Conservation (phyloP, 345 rosid species). For the Xanthoceras sorbifolium region DNA sequence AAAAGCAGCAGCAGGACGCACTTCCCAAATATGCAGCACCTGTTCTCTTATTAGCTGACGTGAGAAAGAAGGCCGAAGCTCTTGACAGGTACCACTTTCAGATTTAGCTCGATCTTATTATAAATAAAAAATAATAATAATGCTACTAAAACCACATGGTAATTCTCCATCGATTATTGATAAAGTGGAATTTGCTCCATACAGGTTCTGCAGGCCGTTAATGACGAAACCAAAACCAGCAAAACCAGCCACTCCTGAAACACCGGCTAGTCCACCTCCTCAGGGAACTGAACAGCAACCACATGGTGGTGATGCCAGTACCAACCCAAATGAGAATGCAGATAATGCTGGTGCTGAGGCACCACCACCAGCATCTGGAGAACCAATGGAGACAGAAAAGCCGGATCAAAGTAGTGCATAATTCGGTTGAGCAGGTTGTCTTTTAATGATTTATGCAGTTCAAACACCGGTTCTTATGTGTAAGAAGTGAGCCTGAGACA, state of each 20-base stretch:
- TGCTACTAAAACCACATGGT: neutral
- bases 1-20: slow-evolving; percentile 72
- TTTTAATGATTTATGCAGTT: slow-evolving; percentile 10
- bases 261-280: slow-evolving; percentile 51
- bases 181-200: neutral
- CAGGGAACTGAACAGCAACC: slow-evolving; percentile 50
- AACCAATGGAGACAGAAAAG: slow-evolving; percentile 81
- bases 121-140: neutral
- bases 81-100: slow-evolving; percentile 60
- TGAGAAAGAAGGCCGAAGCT: slow-evolving; percentile 75
- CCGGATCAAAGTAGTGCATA: slow-evolving; percentile 40
- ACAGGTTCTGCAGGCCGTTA: slow-evolving; percentile 82
- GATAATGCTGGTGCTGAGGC: slow-evolving; percentile 39
- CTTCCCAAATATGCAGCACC: slow-evolving; percentile 81
- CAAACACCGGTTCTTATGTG: slow-evolving; percentile 22
- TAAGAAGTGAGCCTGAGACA: slow-evolving; percentile 24
- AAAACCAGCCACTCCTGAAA: slow-evolving; percentile 65
- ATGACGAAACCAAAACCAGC: slow-evolving; percentile 90
- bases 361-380: slow-evolving; percentile 47
- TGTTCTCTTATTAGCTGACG: slow-evolving; percentile 72
- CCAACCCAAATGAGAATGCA: slow-evolving; percentile 25
- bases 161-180: neutral
- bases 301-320: slow-evolving; percentile 28
- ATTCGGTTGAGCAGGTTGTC: neutral
- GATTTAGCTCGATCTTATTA: too few species aligned